phyloP scores from a whole-genome alignment of 257 asterid species.

The Hygrophila difformis region DNA sequence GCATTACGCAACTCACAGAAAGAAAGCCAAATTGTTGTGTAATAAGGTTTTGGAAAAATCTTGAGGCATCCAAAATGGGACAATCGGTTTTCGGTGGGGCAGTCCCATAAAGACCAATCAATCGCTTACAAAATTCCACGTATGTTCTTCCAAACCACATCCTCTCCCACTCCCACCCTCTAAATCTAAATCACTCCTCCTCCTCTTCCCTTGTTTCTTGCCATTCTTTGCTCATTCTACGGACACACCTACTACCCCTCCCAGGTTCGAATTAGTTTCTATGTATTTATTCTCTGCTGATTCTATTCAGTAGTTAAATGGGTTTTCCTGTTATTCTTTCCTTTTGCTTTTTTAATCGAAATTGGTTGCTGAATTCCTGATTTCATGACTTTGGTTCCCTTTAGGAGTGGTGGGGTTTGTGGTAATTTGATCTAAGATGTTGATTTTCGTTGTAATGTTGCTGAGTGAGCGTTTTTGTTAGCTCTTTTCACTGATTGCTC shows the following conservation, averaged over 20 bases:
- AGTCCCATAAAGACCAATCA: slow-evolving; percentile 30
- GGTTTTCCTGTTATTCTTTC: slow-evolving; percentile 1
- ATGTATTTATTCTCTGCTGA: slow-evolving; percentile 11
- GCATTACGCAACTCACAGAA: too few species aligned
- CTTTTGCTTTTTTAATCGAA: neutral
- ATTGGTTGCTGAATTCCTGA: slow-evolving; percentile 11
- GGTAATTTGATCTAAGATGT: neutral
- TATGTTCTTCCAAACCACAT: slow-evolving; percentile 42
- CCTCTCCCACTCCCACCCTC: too few species aligned
- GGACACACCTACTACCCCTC: slow-evolving; percentile 9
- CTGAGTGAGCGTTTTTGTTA: neutral
- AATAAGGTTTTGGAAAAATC: too few species aligned
- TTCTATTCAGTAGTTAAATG: neutral
- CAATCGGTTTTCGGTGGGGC: too few species aligned
- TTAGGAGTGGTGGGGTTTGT: slow-evolving; percentile 14
- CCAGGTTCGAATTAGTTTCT: too few species aligned
- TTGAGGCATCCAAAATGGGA: too few species aligned
- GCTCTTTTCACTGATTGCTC: neutral
- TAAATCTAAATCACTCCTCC: slow-evolving; percentile 30
- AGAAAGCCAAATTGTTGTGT: too few species aligned
- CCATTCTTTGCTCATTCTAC: slow-evolving; percentile 4
- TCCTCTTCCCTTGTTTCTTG: slow-evolving; percentile 7
- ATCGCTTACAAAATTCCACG: slow-evolving; percentile 45
- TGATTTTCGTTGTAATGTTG: neutral
- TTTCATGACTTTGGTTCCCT: slow-evolving; percentile 8